A percentile compares a stretch with the other conserved stretches of the same genome.
These are phyloP conservation scores for Aspergillus spinulosporus DNA, from an alignment of 2,329 filamentous ascomycete species.

Conservation along the genomic window DNA sequence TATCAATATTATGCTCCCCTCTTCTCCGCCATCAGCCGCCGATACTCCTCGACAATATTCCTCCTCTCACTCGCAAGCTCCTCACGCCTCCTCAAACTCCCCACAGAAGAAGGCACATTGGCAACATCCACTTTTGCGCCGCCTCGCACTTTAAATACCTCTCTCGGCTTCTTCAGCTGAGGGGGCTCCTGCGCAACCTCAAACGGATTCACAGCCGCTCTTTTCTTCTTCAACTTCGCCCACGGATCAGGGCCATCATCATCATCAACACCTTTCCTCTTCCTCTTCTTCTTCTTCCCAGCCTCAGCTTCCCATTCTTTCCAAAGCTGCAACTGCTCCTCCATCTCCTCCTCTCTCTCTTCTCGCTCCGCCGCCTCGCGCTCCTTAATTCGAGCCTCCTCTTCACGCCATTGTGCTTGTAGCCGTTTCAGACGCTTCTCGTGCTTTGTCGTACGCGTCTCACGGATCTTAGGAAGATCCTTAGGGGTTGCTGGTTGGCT, in stretches of 20 bases:
- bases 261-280: conserved; percentile 38
- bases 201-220: conserved; percentile 39
- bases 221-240: conserved; percentile 65
- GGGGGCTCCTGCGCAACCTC: conserved; percentile 73
- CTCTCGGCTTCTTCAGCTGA: conserved; percentile 62
- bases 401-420: conserved; percentile 59
- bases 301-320: conserved; percentile 61
- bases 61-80: conserved; percentile 69
- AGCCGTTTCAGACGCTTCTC: conserved; percentile 72
- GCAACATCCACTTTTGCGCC: conserved; percentile 67
- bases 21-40: conserved; percentile 65
- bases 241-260: conserved; percentile 72
- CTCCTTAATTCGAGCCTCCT: conserved; percentile 47
- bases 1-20: conserved; percentile 29
- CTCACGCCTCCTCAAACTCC: conserved; percentile 70
- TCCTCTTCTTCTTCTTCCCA: conserved; percentile 50
- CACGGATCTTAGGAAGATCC: conserved; percentile 34
- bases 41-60: conserved; percentile 71
- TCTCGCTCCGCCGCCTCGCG: conserved; percentile 60
- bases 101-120: conserved; percentile 67
- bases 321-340: conserved; percentile 64
- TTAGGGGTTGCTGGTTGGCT: conserved; percentile 25
- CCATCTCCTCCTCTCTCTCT: conserved; percentile 62
- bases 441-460: conserved; percentile 73
- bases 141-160: conserved; percentile 64